Evolutionary conservation across 2,329 filamentous ascomycete species (phyloP), one percentile per base, ranked within the genome.

Genomic region (Exophiala sideris): DNA sequence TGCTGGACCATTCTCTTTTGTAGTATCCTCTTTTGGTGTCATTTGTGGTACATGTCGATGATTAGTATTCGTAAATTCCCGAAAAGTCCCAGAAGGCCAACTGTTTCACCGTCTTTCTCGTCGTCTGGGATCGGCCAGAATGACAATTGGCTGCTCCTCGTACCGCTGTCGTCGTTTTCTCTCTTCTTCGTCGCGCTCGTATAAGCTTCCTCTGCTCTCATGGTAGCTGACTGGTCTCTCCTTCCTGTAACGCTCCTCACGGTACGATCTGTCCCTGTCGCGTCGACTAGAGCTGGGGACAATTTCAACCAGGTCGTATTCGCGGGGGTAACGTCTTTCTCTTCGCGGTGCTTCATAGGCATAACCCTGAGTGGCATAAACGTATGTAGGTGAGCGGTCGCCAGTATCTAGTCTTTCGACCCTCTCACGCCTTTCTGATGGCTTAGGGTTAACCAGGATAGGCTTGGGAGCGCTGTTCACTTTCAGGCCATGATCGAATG

Each of bases 401-500:
- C 5, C 24, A 5, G 5, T 29, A 5, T 29, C 24, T 8, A 29
- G 5, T 29, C 24, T 46, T 18, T 57, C 55, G 24, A 33, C 24
- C 16, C 20, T 39, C 7, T 46, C 48, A 20, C 16, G 33, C 32
- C 32, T 50, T 11, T 41, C 38, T 20, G 48, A 39, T 20, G 45
- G 48, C 20, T 47, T 20, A n/a, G 45, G 20, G 10, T 18, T 36
- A 20, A 54, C 47, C 16, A 56, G 42, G 38, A 50, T 38, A 42
- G 39, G 32, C 32, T 51, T 53, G 21, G 41, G 29, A 2, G 40
- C 18, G 38, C 45, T 41, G n/a, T 52, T 59, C 9, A 62, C 46
- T 11, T 45, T 54, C 45, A 76, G 59, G 5, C 75, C 75, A 10
- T 69, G 65, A 49, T 75, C 73, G 20, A 76, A 64, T 2, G 75